Evolutionary conservation across 225 moss, liverwort and hornwort genomes (phyloP).

Genomic region (Marchantia polymorpha): DNA sequence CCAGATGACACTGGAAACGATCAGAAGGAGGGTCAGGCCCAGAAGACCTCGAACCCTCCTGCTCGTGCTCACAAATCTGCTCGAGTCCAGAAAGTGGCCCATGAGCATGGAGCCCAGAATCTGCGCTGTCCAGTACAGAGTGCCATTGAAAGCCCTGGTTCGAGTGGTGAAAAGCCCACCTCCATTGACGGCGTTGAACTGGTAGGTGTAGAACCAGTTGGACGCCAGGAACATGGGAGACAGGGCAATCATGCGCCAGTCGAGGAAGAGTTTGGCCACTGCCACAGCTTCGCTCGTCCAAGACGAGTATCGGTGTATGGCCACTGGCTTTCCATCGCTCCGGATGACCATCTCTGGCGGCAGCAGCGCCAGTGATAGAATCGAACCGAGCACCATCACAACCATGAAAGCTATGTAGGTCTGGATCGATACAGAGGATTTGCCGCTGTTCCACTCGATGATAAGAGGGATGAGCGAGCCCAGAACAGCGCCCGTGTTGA

Average conservation of each 20-base stretch:
- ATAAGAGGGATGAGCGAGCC: constrained; percentile 49
- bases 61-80: constrained; percentile 5
- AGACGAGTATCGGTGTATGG: constrained; percentile 2
- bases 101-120: constrained; percentile 47
- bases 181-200: constrained; percentile 59
- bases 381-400: constrained; percentile 44
- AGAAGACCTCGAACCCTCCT: constrained; percentile 35
- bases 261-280: constrained; percentile 44
- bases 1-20: constrained; percentile 47
- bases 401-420: constrained; percentile 64
- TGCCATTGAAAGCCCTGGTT: constrained; percentile 54
- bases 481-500: constrained; percentile 52
- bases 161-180: constrained; percentile 60
- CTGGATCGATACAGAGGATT: constrained; percentile 36
- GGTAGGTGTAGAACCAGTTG: constrained; percentile 64
- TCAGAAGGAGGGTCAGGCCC: constrained; percentile 36
- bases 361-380: constrained; percentile 41
- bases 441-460: constrained; percentile 49
- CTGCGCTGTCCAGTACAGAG: constrained; percentile 51
- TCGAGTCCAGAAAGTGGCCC: constrained; percentile 49
- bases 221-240: constrained; percentile 61
- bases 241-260: constrained; percentile 50
- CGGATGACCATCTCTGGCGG: constrained; percentile 39
- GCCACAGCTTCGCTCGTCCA: constrained; percentile 40
- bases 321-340: constrained; percentile 39